A percentile compares a stretch with the other conserved stretches of the same genome.
These are phyloP conservation scores for Onygenales sp. DNA, from an alignment of 2,329 filamentous ascomycete species.

Conservation along the genomic window DNA sequence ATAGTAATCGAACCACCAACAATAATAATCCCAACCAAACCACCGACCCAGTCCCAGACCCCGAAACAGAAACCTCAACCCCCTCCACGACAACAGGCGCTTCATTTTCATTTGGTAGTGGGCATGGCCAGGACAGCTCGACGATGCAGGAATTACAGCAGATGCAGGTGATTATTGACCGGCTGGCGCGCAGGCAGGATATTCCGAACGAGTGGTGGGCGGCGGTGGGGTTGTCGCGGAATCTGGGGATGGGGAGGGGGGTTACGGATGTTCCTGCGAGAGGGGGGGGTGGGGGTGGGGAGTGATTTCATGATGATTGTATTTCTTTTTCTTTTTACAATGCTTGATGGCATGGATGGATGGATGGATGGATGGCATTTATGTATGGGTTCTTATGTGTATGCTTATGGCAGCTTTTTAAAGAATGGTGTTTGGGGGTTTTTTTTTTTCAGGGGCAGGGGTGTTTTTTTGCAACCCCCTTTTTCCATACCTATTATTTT, in stretches of 20 bases:
- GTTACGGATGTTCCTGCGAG: slow-evolving; percentile 2
- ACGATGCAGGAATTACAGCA: slow-evolving; percentile 41
- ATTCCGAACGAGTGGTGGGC: slow-evolving; percentile 80
- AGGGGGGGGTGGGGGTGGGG: background rate
- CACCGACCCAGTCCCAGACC: background rate
- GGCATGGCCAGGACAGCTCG: slow-evolving; percentile 9
- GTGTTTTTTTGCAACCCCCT: too few relatives aligned
- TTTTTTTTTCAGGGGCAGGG: too few relatives aligned
- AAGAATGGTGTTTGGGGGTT: too few relatives aligned
- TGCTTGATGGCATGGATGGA: too few relatives aligned
- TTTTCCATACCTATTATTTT: too few relatives aligned
- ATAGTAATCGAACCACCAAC: background rate
- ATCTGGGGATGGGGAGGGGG: background rate
- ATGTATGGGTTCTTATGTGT: background rate
- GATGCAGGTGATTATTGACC: slow-evolving; percentile 64
- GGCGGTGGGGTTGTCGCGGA: slow-evolving; percentile 56
- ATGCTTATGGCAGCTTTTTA: background rate
- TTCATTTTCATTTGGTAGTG: slow-evolving; percentile 18
- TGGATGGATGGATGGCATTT: background rate
- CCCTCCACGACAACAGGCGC: slow-evolving; percentile 17
- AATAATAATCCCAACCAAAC: background rate
- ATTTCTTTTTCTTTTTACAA: too few relatives aligned
- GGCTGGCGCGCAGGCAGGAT: slow-evolving; percentile 60
- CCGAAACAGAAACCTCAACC: slow-evolving; percentile 26
- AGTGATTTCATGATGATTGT: too few relatives aligned